A percentile compares a stretch with the other conserved stretches of the same genome.
phyloP scores from a whole-genome alignment of 2,329 filamentous ascomycete species.

The Xylariales sp. region DNA sequence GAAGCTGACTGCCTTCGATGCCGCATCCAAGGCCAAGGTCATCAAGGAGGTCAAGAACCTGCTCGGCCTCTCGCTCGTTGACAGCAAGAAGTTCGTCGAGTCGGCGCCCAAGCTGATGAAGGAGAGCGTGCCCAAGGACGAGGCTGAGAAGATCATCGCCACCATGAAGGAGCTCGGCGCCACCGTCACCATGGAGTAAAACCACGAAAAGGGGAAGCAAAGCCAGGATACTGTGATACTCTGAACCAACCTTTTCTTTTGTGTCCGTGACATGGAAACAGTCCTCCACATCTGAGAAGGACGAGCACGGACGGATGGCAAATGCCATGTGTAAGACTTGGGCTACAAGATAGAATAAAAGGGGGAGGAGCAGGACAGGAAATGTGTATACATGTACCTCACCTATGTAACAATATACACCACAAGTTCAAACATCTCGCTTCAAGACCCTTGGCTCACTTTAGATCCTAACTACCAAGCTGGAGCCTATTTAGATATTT shows the following conservation, averaged over 20 bases:
- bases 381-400: slow-evolving; percentile 11
- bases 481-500: no score
- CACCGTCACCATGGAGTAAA: slow-evolving; percentile 86
- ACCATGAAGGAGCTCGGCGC: slow-evolving; percentile 90
- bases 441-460: no score
- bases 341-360: slow-evolving; percentile 1
- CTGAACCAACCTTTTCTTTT: no score
- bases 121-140: slow-evolving; percentile 97
- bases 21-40: slow-evolving; percentile 90
- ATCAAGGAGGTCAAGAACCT: slow-evolving; percentile 99
- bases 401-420: slow-evolving; percentile 12
- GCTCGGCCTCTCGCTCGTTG: slow-evolving; percentile 91
- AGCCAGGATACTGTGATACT: no score
- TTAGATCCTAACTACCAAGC: no score
- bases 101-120: slow-evolving; percentile 97
- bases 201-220: slow-evolving; percentile 1
- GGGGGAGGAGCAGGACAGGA: background rate
- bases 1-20: slow-evolving; percentile 88
- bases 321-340: background rate
- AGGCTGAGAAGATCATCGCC: slow-evolving; percentile 97
- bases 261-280: no score
- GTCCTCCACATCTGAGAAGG: no score
- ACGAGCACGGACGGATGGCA: background rate
- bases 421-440: slow-evolving; percentile 7
- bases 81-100: slow-evolving; percentile 99